Conservation (phyloP, 306 rosid species). For the Amphicarpaea edgeworthii region DNA sequence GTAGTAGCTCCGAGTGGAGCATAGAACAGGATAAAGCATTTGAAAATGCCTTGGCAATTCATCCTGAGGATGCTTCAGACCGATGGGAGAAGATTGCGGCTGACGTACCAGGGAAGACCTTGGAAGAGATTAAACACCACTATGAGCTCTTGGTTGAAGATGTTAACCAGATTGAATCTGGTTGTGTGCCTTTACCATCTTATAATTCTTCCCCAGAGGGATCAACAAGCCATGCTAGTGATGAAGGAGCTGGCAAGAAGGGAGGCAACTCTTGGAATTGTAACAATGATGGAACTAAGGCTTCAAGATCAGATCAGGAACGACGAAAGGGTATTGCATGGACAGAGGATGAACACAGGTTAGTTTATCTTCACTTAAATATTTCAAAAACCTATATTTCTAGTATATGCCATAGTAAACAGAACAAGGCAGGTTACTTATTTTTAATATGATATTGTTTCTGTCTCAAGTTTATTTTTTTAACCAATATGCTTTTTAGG, state of each 20-base stretch:
- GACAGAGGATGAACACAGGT: conserved; percentile 98
- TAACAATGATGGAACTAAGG: conserved; percentile 75
- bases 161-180: conserved; percentile 82
- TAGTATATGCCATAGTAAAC: conserved; percentile 28
- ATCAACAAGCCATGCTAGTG: conserved; percentile 67
- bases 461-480: conserved; percentile 25
- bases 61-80: conserved; percentile 78
- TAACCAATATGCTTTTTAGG: conserved; percentile 26
- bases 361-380: conserved; percentile 29
- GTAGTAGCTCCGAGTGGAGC: conserved; percentile 79
- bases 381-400: conserved; percentile 15
- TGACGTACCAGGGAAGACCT: conserved; percentile 79
- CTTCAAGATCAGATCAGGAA: conserved; percentile 82
- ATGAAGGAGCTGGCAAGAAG: conserved; percentile 76
- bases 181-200: conserved; percentile 81
- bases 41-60: conserved; percentile 84
- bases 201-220: conserved; percentile 86
- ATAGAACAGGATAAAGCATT: conserved; percentile 91
- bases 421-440: conserved; percentile 25
- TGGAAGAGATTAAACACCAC: conserved; percentile 81
- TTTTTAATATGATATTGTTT: conserved; percentile 33
- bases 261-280: conserved; percentile 51
- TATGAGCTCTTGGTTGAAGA: conserved; percentile 86
- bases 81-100: conserved; percentile 90
- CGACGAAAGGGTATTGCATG: conserved; percentile 96